Percentiles rank a stretch among this genome's conserved stretches.
Conservation (phyloP, 495 filamentous ascomycete species). For the Penicillium alfredii region DNA sequence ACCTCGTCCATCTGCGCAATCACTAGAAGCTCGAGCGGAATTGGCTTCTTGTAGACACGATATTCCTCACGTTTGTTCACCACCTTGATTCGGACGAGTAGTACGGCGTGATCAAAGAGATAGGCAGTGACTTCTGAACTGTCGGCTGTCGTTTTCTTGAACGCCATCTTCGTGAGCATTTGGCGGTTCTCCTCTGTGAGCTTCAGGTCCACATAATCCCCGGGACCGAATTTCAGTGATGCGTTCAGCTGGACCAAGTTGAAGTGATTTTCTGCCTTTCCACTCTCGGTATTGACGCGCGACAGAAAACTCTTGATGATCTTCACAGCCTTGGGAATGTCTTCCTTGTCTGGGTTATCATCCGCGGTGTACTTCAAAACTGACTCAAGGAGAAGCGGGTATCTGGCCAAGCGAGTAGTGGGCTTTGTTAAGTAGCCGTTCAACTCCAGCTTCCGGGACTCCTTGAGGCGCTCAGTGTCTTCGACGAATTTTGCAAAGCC, state of each 20-base stretch:
- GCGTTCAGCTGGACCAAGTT: constrained; percentile 87
- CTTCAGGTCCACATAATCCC: constrained; percentile 89
- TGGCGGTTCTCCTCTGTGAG: constrained; percentile 90
- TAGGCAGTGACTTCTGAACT: constrained; percentile 87
- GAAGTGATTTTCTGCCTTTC: constrained; percentile 96
- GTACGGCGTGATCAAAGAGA: constrained; percentile 91
- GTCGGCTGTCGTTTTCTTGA: constrained; percentile 88
- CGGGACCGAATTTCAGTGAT: constrained; percentile 78
- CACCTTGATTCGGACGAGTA: constrained; percentile 81
- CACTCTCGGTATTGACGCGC: constrained; percentile 88
- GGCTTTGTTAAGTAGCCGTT: constrained; percentile 99
- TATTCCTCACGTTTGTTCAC: constrained; percentile 91
- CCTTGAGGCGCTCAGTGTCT: constrained; percentile 91
- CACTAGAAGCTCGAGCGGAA: constrained; percentile 86
- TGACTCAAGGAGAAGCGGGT: constrained; percentile 89
- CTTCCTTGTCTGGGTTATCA: constrained; percentile 79
- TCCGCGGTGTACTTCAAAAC: constrained; percentile 83
- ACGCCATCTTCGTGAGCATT: constrained; percentile 81
- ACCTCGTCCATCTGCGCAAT: constrained; percentile 97
- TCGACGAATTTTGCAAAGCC: constrained; percentile 90
- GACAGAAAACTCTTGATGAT: constrained; percentile 82
- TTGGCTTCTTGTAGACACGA: constrained; percentile 91
- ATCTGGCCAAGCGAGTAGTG: constrained; percentile 90
- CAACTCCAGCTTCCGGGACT: constrained; percentile 92
- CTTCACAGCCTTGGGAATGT: constrained; percentile 80